Base-by-base conservation (phyloP, 257 asterid genomes). In the Echites panduratus region DNA sequence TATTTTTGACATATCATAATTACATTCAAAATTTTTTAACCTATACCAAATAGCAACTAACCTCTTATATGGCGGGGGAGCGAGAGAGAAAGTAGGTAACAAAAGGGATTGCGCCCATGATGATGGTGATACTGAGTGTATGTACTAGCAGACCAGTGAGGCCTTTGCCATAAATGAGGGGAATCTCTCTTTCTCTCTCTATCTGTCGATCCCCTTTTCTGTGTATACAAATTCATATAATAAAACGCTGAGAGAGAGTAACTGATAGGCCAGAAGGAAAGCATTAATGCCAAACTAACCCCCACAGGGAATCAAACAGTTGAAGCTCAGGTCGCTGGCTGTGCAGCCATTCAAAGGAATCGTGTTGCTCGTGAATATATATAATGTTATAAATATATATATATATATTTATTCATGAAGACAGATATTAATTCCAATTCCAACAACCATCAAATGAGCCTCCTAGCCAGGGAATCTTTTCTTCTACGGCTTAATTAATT, bases 271-370 rank as follows among this genome's bases (percentile, higher is more conserved):
- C 76, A 73, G 56, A 76, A 56, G 9, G 48, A 16, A 63, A 40
- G n/a, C 70, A 68, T 62, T 62, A 63, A 80, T 76, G 78, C 54
- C 64, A 71, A 81, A 77, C 79, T 70, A 77, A 77, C 77, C 73
- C 50, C 76, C 75, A 38, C 77, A 76, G 71, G 79, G 84, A 73
- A 80, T 77, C 84, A 77, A 80, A 73, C 79, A 63, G 66, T 79
- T 69, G 71, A 41, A 10, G 70, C 24, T 53, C 77, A 50, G 71
- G 57, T 58, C 47, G 26, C 70, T 61, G 43, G 3, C 5, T 40
- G 76, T 45, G 32, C 65, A 20, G 53, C 57, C 61, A 27, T 9
- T 65, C 41, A 52, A 52, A 52, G 27, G 67, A 71, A 22, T 63
- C 67, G 43, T n/a, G 63, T 57, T 40, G 54, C 53, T 41, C 10